Evolutionary conservation across 352 stramenopile genomes (phyloP), one percentile per base, ranked within the genome.

Genomic region (Pseudoperonospora humuli): DNA sequence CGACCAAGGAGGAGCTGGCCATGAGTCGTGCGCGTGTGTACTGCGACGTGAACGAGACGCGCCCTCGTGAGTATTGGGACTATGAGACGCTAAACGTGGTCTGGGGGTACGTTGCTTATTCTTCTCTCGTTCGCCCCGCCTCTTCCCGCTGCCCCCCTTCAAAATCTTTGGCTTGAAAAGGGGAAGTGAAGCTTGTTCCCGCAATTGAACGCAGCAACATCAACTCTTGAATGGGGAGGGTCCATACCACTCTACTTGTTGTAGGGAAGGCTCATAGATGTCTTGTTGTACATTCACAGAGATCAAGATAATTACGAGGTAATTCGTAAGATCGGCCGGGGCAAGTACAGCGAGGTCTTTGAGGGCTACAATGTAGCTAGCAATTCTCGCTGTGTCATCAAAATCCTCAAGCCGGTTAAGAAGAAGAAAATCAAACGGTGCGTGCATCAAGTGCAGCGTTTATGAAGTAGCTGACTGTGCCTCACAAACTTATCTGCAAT

Each of bases 341-440:
- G 96, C 48, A 99, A 99, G 80, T 99, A 99, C 72, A 97, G 84
- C 49, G 96, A 99, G 58, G 95, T 98, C 39, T 98, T 98, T 53
- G 86, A 97, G 56, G 96, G 96, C n/a, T 91, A 98, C 59, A 98
- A 98, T 55, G 83, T 98, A 18, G 69, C 73, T 14, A 99, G 95
- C 64, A 97, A 97, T 54, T 88, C 80, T 25, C 96, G 97, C 54
- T 99, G 96, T 65, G 96, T 99, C n/a, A 97, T 99, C 53, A 99
- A 99, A 81, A 99, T 99, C 60, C 82, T 99, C 37, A 99, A 99
- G 73, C 96, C 96, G 10, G 96, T 99, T n/a, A 99, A 99, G 85
- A 99, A 99, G 83, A 99, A 99, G 76, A 99, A 99, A 78, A 99
- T 99, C 67, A 98, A 98, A 65, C 79, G 93, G 57, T 88, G 28